Evolutionary conservation across 2,329 filamentous ascomycete genomes (phyloP), one percentile per base, ranked within the genome.

Genomic region (Cladophialophora bantiana): DNA sequence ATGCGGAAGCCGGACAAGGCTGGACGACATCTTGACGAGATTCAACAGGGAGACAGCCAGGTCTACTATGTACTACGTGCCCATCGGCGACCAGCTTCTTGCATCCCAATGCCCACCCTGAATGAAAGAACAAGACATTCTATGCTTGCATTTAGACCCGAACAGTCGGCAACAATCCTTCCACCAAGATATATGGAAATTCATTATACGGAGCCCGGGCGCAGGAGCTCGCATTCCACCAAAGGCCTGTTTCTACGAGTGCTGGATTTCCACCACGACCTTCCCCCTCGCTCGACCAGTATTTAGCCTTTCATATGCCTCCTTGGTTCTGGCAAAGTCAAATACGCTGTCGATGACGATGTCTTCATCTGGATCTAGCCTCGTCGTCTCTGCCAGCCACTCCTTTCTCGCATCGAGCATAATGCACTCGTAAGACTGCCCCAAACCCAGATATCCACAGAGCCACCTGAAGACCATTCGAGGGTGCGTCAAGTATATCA

Each of bases 271-370:
- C 71, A 84, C 73, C 35, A 90, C 80, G 68, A 90, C 76, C 77
- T 90, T 90, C 0, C 88, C 88, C 67, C 78, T 83, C 1, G 84
- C 80, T 53, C 83, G 80, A 0, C 84, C 84, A 0, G 78, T 83
- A 77, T 85, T 87, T 72, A 90, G 73, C 73, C 82, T 86, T 74
- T 84, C 82, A 74, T 85, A 88, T 1, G 87, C 88, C 72, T 84
- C 81, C 1, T 83, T 81, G 1, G 81, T 83, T 64, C 89, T 82
- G 50, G 86, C 84, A 72, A 86, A 86, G 15, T 81, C 78, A 73
- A 83, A 89, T 1, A 79, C 78, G 65, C 83, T 80, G 72, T 89
- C 88, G 56, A 90, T 77, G 0, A 87, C 79, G 0, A 90, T 68
- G 73, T 86, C 88, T 1, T 85, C 86, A 70, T 88, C 83, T 32